Evolutionary conservation across 1,139 yeast genomes (phyloP).

Genomic region (Yamadazyma jaroonii): DNA sequence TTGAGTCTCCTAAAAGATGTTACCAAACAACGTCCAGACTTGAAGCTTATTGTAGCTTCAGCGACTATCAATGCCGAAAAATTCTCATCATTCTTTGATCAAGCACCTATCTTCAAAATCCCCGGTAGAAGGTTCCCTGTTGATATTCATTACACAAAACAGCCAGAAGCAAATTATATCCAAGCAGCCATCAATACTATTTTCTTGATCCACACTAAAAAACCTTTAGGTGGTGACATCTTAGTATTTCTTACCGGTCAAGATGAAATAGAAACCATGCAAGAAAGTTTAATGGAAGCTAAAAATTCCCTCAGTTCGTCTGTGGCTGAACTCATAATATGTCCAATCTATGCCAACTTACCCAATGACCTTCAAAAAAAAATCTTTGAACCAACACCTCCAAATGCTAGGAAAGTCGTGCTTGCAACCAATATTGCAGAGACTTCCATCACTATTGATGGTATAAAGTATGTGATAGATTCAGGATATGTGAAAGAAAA

Average conservation of each 20-base stretch:
- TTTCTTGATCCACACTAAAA: constrained; percentile 71
- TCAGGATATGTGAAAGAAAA: constrained; percentile 93
- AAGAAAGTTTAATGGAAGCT: constrained; percentile 67
- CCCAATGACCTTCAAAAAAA: constrained; percentile 80
- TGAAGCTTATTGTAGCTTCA: constrained; percentile 78
- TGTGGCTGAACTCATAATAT: constrained; percentile 63
- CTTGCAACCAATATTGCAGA: constrained; percentile 96
- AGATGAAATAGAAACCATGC: constrained; percentile 86
- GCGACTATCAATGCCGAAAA: constrained; percentile 92
- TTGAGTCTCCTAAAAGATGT: constrained; percentile 80
- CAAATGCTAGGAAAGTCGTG: constrained; percentile 77
- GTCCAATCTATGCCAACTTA: constrained; percentile 89
- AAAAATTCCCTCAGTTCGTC: constrained; percentile 59
- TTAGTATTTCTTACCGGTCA: constrained; percentile 90
- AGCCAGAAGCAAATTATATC: constrained; percentile 85
- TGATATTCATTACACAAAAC: constrained; percentile 78
- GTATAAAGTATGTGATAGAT: constrained; percentile 84
- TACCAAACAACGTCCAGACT: constrained; percentile 57
- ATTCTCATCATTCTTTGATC: constrained; percentile 74
- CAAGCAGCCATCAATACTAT: constrained; percentile 88
- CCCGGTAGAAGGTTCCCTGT: constrained; percentile 94
- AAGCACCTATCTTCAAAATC: constrained; percentile 80
- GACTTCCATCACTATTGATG: constrained; percentile 93
- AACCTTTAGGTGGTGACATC: constrained; percentile 71
- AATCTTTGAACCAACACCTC: constrained; percentile 88